Evolutionary conservation across 75 land plant species (phyloP), one percentile per base, ranked within the genome.

Genomic region (Sequoia sempervirens): DNA sequence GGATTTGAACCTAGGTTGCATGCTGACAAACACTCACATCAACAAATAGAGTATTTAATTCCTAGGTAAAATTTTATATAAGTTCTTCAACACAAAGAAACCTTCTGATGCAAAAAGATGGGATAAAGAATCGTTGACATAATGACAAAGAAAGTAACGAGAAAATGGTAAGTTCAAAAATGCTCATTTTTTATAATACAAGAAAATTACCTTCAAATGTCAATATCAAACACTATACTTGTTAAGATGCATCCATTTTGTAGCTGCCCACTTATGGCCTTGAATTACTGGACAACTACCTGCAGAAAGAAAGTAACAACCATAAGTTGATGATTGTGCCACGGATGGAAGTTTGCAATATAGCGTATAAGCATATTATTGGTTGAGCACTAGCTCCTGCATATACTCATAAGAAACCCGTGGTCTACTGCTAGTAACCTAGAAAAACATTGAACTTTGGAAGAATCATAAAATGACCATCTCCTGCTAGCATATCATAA

Each of bases 201-300:
- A 40, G 46, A 76, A 76, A 76, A 76, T 76, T 43, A 76, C 80
- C 80, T 76, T 43, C 11, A 76, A 8, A 11, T 76, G 80, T 46
- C 20, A 75, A 34, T 47, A 75, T 80, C 56, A 89, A 20, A 83
- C 37, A 61, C 69, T 61, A 79, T 89, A 92, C 80, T 91, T 87
- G 20, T 88, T 83, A 23, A 94, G 84, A 85, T 83, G 97, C 87
- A 95, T 86, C 97, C 97, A 95, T 83, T 95, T 95, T 12, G 97
- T 95, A 72, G 93, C 88, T 75, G 94, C 92, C 97, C 97, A 95
- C 53, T 95, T 95, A 86, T 91, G 87, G 74, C 97, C 97, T 88
- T 79, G 91, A 81, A 95, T 94, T 73, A 95, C 96, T 74, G 96
- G 96, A 61, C 97, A 95, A n/a, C 94, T 92, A 69, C 92, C 97